Evolutionary conservation across 768 basidiomycete species (phyloP), one percentile per base, ranked within the genome.

Genomic region (Boletus rufocinnamomeus): DNA sequence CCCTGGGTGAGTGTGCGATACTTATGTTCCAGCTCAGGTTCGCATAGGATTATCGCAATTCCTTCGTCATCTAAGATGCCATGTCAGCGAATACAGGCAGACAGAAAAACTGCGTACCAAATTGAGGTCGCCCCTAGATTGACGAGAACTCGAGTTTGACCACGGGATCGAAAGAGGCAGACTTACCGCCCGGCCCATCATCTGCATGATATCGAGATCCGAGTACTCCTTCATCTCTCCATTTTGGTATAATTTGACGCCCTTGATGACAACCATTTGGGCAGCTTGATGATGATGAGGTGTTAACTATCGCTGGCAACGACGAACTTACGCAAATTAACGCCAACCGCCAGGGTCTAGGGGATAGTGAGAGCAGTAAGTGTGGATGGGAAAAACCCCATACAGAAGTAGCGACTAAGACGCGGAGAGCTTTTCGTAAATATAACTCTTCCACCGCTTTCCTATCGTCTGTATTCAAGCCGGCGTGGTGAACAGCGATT

Each of bases 331-430:
- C 93, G 97, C 54, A 98, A 79, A 69, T 99, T 98, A 35, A 98
- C 93, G 1, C 97, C 96, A 40, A 98, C 94, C 0, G 97, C 95
- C 27, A 99, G 79, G 16, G 96, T 98, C 91, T 95, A 64, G 2
- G 58, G n/a, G 28, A 54, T 9, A 38, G 50, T 62, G 27, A 66
- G 64, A 43, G 44, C 3, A 53, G 27, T 25, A 51, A 44, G 41
- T 8, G 47, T 38, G 30, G 6, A 52, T 27, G 14, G 13, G 17
- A 50, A 28, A 48, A 23, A 43, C 25, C 17, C 72, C 87, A 51
- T 63, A 94, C 94, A 17, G 93, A 97, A 25, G 92, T 98, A 9
- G 89, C 86, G 25, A 94, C 80, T 3, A 98, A 75, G 34, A 95
- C 75, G 32, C 82, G 82, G 28, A 97, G 72, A 1, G 74, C 64